Evolutionary conservation across 768 basidiomycete genomes (phyloP).

Genomic region (Pulveroboletus sp.): DNA sequence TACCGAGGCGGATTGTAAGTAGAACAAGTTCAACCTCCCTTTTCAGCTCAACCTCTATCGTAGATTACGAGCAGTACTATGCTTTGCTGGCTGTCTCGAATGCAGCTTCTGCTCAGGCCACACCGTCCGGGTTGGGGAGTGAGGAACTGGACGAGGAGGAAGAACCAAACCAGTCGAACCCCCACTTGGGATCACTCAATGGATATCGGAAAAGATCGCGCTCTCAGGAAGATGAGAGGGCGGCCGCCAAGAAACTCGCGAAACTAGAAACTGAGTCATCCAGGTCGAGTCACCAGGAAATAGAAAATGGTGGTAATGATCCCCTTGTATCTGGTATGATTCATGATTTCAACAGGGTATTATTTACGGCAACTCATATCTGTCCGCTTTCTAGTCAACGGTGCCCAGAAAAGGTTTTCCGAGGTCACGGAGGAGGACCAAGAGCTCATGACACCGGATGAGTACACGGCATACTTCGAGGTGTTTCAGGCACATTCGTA

Average conservation of each 20-base stretch:
- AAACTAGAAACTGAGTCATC: constrained; percentile 38
- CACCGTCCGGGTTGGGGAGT: constrained; percentile 53
- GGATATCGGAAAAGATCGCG: constrained; percentile 73
- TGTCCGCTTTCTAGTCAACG: constrained; percentile 57
- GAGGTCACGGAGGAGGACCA: constrained; percentile 90
- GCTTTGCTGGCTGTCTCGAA: constrained; percentile 68
- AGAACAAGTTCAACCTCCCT: not conserved
- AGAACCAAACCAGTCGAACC: constrained; percentile 61
- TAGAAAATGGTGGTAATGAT: constrained; percentile 39
- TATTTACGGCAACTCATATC: not conserved
- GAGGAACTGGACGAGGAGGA: constrained; percentile 68
- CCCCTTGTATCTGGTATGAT: constrained; percentile 64
- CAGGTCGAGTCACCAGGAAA: constrained; percentile 15
- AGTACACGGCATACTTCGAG: constrained; percentile 80
- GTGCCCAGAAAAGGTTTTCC: constrained; percentile 66
- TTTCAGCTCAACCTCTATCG: not conserved
- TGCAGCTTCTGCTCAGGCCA: constrained; percentile 54
- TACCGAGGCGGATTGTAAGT: constrained; percentile 64
- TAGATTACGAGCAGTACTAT: constrained; percentile 82
- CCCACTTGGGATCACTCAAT: constrained; percentile 66
- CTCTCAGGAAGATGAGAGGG: constrained; percentile 56
- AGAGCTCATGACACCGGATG: constrained; percentile 89
- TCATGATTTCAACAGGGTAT: constrained; percentile 1
- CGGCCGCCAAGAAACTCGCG: constrained; percentile 35
- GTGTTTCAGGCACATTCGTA: constrained; percentile 49